Conservation (phyloP, 225 moss, liverwort and hornwort species). For the Bryoerythrophyllum caledonicum region DNA sequence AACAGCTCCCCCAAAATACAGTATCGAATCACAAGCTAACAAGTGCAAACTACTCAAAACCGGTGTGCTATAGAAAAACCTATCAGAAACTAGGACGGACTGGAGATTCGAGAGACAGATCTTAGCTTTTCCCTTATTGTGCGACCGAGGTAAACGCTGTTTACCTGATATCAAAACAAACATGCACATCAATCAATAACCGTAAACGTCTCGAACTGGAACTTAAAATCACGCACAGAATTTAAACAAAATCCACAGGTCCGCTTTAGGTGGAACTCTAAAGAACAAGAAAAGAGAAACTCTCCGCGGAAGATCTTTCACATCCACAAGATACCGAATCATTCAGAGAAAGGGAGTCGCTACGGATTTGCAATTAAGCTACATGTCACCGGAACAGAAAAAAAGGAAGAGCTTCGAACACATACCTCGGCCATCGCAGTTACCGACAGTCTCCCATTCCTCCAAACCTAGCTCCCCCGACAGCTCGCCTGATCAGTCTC, state of each 20-base stretch:
- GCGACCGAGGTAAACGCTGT: not conserved
- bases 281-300: not conserved
- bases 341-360: not conserved
- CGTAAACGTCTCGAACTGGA: not conserved
- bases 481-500: not conserved
- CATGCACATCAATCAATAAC: not conserved
- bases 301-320: not conserved
- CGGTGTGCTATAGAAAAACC: not conserved
- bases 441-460: not conserved
- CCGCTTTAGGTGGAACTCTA: no score
- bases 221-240: not conserved
- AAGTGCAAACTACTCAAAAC: not conserved
- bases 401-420: not conserved
- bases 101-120: not conserved
- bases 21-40: not conserved
- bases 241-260: not conserved
- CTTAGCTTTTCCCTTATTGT: not conserved
- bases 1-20: not conserved
- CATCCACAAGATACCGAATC: not conserved
- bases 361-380: not conserved
- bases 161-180: not conserved
- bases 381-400: not conserved
- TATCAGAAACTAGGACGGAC: not conserved
- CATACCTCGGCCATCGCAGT: slow-evolving; percentile 8
- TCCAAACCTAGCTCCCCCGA: not conserved